A percentile compares a stretch with the other conserved stretches of the same genome.
These are phyloP conservation scores for Leishmania tropica DNA, from an alignment of 208 protist species.

Conservation along the genomic window DNA sequence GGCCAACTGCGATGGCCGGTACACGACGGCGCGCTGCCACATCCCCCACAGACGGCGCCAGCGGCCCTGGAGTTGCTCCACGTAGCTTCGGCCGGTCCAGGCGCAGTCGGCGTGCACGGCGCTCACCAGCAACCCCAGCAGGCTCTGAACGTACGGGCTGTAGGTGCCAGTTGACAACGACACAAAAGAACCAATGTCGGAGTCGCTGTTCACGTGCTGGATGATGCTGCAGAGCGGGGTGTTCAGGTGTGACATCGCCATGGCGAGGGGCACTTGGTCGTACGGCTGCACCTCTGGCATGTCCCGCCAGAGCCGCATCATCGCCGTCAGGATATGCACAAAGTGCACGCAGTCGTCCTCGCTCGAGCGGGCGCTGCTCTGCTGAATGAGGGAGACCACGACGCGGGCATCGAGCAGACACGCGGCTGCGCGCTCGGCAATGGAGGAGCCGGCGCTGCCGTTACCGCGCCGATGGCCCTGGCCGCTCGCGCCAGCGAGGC, in stretches of 20 bases:
- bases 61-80: slow-evolving; percentile 38
- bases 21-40: slow-evolving; percentile 40
- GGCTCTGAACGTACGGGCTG: slow-evolving; percentile 64
- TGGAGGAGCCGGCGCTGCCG: background rate
- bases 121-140: slow-evolving; percentile 59
- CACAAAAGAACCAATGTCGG: slow-evolving; percentile 32
- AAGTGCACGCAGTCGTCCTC: slow-evolving; percentile 45
- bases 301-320: slow-evolving; percentile 71
- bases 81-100: slow-evolving; percentile 55
- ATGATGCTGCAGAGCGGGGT: slow-evolving; percentile 53
- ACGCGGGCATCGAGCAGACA: slow-evolving; percentile 62
- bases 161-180: slow-evolving; percentile 57
- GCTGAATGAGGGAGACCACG: slow-evolving; percentile 53
- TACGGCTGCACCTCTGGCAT: slow-evolving; percentile 53
- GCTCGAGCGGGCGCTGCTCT: slow-evolving; percentile 27
- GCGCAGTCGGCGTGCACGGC: slow-evolving; percentile 63
- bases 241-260: slow-evolving; percentile 78
- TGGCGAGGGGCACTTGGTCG: slow-evolving; percentile 71
- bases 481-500: background rate
- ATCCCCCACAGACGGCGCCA: slow-evolving; percentile 49
- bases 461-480: background rate
- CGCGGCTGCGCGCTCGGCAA: slow-evolving; percentile 33
- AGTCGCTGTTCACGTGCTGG: slow-evolving; percentile 36
- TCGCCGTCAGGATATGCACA: slow-evolving; percentile 47
- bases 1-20: slow-evolving; percentile 4